phyloP scores from a whole-genome alignment of 2,329 filamentous ascomycete species.

The Grosmannia clavigera region DNA sequence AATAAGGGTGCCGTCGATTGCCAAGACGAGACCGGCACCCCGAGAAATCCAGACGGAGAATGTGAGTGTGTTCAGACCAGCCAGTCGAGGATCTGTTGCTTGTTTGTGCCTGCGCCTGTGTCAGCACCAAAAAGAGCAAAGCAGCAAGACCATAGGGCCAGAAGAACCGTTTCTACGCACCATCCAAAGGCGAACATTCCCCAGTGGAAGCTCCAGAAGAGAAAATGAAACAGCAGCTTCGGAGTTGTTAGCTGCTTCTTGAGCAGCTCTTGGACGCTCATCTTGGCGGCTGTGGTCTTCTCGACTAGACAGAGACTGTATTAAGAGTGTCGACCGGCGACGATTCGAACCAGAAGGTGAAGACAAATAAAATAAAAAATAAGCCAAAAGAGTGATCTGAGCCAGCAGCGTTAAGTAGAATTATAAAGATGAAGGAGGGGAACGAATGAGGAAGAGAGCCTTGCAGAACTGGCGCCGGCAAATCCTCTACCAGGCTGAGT shows the following conservation, averaged over 20 bases:
- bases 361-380: constrained; percentile 19
- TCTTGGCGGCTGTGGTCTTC: constrained; percentile 23
- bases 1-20: constrained; percentile 76
- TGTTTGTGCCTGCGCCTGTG: constrained; percentile 62
- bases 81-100: constrained; percentile 51
- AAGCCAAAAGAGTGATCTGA: constrained; percentile 38
- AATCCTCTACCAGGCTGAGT: constrained; percentile 33
- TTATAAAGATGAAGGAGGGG: constrained; percentile 21
- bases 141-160: not conserved
- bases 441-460: constrained; percentile 23
- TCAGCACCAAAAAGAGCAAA: not conserved
- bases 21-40: constrained; percentile 78
- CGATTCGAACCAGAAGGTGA: not conserved
- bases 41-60: constrained; percentile 95
- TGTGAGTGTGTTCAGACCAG: constrained; percentile 64
- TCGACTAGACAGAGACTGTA: constrained; percentile 5
- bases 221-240: constrained; percentile 66
- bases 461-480: constrained; percentile 22
- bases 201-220: constrained; percentile 72
- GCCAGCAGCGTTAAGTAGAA: constrained; percentile 40
- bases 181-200: constrained; percentile 76
- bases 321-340: constrained; percentile 35
- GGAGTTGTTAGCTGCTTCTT: constrained; percentile 54
- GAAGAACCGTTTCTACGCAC: constrained; percentile 34
- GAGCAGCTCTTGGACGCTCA: constrained; percentile 27